These are phyloP conservation scores for Chrysopogon serrulatus DNA, from an alignment of 176 grass and related monocot species.

Conservation along the genomic window DNA sequence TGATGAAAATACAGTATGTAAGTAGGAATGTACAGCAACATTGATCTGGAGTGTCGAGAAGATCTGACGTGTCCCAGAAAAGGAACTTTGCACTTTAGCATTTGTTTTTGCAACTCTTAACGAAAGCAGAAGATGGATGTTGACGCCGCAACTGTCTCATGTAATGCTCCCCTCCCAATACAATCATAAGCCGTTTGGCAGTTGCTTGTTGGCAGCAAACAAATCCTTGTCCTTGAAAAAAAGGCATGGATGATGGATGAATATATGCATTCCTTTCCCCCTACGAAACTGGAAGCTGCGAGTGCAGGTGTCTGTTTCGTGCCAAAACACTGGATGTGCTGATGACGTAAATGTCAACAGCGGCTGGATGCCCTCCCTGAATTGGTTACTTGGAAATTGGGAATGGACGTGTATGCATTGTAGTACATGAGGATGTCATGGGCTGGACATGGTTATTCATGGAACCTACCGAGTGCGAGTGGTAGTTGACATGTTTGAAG, in stretches of 20 bases:
- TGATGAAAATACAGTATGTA: background rate
- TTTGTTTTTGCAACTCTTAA: background rate
- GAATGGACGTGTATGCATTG: too few species aligned
- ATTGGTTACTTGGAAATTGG: background rate
- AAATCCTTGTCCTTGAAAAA: background rate
- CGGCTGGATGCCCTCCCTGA: background rate
- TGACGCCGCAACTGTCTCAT: background rate
- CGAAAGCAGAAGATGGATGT: background rate
- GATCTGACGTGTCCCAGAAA: background rate
- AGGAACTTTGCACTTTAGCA: background rate
- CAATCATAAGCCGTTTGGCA: background rate
- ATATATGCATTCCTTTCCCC: background rate
- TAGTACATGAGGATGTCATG: too few species aligned
- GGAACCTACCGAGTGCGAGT: too few species aligned
- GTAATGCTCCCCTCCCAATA: background rate
- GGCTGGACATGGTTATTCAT: too few species aligned
- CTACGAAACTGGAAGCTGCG: background rate
- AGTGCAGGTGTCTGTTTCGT: background rate
- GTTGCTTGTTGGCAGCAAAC: background rate
- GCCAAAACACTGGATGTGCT: background rate
- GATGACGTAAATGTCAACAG: background rate
- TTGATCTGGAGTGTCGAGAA: background rate
- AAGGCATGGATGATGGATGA: background rate
- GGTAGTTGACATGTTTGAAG: background rate
- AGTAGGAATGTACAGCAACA: background rate